Base-by-base conservation (phyloP, 441 rosid genomes). In the Syzygium malaccense region DNA sequence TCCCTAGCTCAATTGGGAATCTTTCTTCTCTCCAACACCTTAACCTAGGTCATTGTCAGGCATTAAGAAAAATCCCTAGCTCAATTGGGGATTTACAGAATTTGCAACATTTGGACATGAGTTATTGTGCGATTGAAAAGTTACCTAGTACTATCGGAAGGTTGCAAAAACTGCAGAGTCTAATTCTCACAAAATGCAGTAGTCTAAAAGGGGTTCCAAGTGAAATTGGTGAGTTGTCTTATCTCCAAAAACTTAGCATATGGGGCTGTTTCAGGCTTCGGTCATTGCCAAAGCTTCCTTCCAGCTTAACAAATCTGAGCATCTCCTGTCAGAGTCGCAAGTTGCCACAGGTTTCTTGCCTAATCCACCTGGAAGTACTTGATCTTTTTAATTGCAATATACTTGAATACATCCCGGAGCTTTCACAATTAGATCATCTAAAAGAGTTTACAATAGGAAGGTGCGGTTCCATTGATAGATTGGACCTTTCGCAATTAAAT, bases 141-240 rank as follows among this genome's bases (percentile, higher is more conserved):
- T 14, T 62, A 14, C 4, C 71, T 11, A 7, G 0, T 14, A 19
- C 11, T 7, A 62, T 62, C 30, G 71, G 37, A 30, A 62, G 71
- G 71, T 62, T 62, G 33, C 14, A n/a, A 14, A 64, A 30, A 15
- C 19, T 30, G 33, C 6, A 2, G 19, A 62, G 19, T 62, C 33
- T 62, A 3, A 7, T 62, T n/a, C 71, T 58, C 30, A 26, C 0
- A 3, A 58, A 11, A 1, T n/a, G 33, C 2, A 1, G 5, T n/a
- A n/a, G 33, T 62, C 19, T 62, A 4, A 4, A 62, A 62, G 33
- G 18, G 71, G 33, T 3, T 62, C 19, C 71, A 62, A 62, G 32
- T n/a, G 71, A 62, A 62, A 62, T 62, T 17, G 33, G 33, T n/a
- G 13, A 62, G 19, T 14, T n/a, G 33, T 62, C 20, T 62, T 62